phyloP scores from a whole-genome alignment of 2,329 filamentous ascomycete species.

The Colletotrichum godetiae region DNA sequence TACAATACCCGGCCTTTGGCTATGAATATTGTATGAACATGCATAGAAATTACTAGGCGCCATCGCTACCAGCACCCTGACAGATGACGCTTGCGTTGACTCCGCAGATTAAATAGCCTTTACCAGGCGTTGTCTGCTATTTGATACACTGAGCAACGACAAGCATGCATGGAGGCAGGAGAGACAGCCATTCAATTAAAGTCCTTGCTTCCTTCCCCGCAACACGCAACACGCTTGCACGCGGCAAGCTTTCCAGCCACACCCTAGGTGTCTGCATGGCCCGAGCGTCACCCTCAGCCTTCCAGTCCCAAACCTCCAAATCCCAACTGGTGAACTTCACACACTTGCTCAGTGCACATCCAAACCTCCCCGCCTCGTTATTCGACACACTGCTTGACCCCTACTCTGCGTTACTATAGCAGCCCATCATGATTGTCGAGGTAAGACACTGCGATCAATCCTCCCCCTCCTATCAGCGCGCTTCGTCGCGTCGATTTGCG shows the following conservation, averaged over 20 bases:
- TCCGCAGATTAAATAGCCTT: background rate
- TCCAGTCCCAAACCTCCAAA: slow-evolving; percentile 35
- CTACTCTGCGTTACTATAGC: background rate
- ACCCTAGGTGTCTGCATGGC: slow-evolving; percentile 23
- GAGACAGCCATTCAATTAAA: slow-evolving; percentile 29
- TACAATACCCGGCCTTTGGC: background rate
- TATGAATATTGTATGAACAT: background rate
- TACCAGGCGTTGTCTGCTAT: background rate
- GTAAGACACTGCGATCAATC: slow-evolving; percentile 37
- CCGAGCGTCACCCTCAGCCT: slow-evolving; percentile 34
- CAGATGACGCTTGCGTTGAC: background rate
- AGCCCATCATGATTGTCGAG: slow-evolving; percentile 45
- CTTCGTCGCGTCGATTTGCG: background rate
- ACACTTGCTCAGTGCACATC: background rate
- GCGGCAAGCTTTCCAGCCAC: slow-evolving; percentile 33
- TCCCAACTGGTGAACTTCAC: slow-evolving; percentile 34
- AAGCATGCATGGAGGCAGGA: background rate
- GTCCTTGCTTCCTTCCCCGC: slow-evolving; percentile 36
- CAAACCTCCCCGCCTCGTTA: background rate
- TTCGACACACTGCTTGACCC: slow-evolving; percentile 17
- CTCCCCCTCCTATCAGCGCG: background rate
- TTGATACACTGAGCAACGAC: background rate
- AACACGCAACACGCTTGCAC: slow-evolving; percentile 18
- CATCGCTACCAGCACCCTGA: background rate
- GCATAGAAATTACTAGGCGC: background rate